A percentile compares a stretch with the other conserved stretches of the same genome.
Conservation (phyloP, 768 basidiomycete genomes). For the Trametes maxima region DNA sequence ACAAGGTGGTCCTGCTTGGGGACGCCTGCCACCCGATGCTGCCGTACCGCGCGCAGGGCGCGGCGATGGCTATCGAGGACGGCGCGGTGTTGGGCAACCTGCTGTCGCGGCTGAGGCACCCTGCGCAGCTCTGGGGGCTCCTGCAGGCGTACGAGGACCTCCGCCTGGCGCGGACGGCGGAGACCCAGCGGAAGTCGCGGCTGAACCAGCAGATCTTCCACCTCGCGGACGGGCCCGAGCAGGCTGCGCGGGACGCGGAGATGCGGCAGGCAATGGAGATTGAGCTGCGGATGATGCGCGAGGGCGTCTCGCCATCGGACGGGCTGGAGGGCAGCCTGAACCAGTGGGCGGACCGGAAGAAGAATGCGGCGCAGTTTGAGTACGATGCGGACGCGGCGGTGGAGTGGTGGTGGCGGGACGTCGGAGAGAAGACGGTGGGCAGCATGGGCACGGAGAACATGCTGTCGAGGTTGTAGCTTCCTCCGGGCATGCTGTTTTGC, state of each 20-base stretch:
- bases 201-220: constrained; percentile 59
- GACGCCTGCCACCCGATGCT: constrained; percentile 50
- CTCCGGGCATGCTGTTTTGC: background rate
- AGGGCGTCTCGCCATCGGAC: constrained; percentile 17
- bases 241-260: constrained; percentile 49
- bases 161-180: constrained; percentile 50
- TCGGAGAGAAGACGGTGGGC: too few relatives aligned
- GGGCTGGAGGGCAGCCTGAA: constrained; percentile 46
- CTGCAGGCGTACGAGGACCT: constrained; percentile 55
- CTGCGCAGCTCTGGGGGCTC: constrained; percentile 45
- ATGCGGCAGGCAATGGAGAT: constrained; percentile 53
- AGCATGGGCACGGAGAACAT: constrained; percentile 7
- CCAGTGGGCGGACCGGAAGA: constrained; percentile 59
- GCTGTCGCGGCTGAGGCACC: constrained; percentile 48
- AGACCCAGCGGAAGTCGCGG: constrained; percentile 51
- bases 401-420: constrained; percentile 50
- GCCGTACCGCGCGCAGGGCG: constrained; percentile 47
- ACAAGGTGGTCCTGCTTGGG: constrained; percentile 40
- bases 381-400: constrained; percentile 57
- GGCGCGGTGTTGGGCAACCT: constrained; percentile 49
- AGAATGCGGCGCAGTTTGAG: constrained; percentile 49
- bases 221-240: constrained; percentile 54
- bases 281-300: constrained; percentile 35
- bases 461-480: constrained; percentile 1
- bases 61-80: constrained; percentile 53